Conservation (phyloP, 192 early-diverging fungal genomes). For the Dissophora globulifera region DNA sequence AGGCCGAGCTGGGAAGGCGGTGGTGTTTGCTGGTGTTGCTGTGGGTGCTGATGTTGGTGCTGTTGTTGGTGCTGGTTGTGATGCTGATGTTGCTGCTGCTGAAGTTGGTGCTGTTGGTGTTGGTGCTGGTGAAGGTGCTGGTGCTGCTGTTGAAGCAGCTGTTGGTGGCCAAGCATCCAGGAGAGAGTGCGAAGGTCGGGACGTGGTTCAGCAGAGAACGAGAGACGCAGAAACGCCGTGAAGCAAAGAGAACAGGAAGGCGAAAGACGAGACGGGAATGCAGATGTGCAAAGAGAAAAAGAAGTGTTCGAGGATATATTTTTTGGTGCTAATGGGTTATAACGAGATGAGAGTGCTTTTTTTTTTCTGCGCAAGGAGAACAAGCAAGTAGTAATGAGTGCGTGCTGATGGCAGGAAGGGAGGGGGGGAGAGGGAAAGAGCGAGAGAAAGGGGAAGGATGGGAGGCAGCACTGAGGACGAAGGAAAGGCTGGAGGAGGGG, state of each 20-base stretch:
- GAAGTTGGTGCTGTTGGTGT: conserved; percentile 25
- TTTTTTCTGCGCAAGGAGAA: not conserved
- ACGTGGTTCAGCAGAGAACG: not conserved
- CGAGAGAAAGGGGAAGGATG: not conserved
- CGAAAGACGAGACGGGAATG: no score
- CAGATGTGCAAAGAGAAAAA: not conserved
- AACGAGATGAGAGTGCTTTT: conserved; percentile 2
- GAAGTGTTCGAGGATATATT: not conserved
- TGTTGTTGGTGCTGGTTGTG: conserved; percentile 26
- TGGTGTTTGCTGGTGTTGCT: no score
- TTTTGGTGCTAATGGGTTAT: conserved; percentile 6
- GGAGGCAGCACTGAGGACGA: no score
- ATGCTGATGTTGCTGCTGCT: conserved; percentile 50
- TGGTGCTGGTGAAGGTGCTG: conserved; percentile 24
- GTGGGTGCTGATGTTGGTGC: conserved; percentile 18
- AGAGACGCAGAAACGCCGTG: no score
- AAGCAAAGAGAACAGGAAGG: no score
- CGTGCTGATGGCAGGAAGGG: conserved; percentile 3
- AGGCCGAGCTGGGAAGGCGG: no score
- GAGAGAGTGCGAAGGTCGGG: not conserved
- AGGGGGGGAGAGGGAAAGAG: not conserved
- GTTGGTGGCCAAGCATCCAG: conserved; percentile 53
- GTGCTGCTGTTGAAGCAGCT: conserved; percentile 51
- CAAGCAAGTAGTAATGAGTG: conserved; percentile 6
- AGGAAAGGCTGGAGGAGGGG: not conserved